Evolutionary conservation across 2,329 filamentous ascomycete genomes (phyloP).

Genomic region (Peltaster fructicola): DNA sequence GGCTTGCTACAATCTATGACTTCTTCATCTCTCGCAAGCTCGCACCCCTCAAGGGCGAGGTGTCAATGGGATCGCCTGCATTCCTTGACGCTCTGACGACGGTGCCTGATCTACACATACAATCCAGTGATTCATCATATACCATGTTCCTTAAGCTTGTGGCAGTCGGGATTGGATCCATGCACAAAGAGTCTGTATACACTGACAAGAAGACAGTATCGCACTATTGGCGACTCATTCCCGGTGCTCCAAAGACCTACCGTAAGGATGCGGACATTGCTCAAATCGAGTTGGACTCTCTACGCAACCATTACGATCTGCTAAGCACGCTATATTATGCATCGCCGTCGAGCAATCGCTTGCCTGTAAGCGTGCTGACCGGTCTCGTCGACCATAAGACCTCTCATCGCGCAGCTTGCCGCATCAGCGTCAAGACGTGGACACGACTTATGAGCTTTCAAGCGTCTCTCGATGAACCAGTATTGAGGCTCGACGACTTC

Average conservation of each 20-base stretch:
- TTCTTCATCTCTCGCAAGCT: conserved; percentile 40
- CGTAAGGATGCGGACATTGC: conserved; percentile 38
- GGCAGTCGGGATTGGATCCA: conserved; percentile 29
- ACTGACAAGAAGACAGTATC: conserved; percentile 37
- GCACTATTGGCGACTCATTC: conserved; percentile 39
- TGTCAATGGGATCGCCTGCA: conserved; percentile 31
- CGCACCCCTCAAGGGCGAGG: conserved; percentile 34
- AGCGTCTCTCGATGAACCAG: conserved; percentile 33
- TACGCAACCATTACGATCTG: conserved; percentile 45
- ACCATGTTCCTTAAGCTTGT: conserved; percentile 42
- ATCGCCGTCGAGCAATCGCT: conserved; percentile 35
- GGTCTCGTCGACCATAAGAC: conserved; percentile 37
- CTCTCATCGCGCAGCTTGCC: conserved; percentile 43
- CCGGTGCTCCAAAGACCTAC: conserved; percentile 42
- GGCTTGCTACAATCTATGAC: conserved; percentile 38
- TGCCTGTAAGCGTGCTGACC: conserved; percentile 32
- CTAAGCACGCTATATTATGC: conserved; percentile 42
- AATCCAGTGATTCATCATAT: conserved; percentile 35
- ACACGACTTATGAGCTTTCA: conserved; percentile 39
- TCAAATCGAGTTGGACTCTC: conserved; percentile 36
- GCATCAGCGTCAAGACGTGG: conserved; percentile 41
- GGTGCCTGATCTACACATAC: conserved; percentile 23
- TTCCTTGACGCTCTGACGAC: conserved; percentile 34
- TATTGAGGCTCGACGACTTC: conserved; percentile 29
- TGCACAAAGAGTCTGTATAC: conserved; percentile 25